Conservation (phyloP, 2,329 filamentous ascomycete genomes). For the Curvularia verruculosa region DNA sequence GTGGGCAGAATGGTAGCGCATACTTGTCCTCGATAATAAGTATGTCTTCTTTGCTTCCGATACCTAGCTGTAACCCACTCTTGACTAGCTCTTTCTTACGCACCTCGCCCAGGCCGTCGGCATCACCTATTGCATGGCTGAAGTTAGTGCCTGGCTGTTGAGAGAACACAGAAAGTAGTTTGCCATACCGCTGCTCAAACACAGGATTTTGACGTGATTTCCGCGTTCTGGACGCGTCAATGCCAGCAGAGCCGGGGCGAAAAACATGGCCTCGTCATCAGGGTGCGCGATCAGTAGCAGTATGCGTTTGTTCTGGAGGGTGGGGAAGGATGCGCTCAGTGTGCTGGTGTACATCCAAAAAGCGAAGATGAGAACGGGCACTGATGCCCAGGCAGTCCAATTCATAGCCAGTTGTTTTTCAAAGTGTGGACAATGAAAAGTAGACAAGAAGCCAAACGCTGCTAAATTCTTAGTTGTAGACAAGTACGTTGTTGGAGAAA, state of each 20-base stretch:
- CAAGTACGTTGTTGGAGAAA: not conserved
- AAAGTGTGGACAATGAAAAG: not conserved
- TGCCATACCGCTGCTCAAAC: slow-evolving; percentile 76
- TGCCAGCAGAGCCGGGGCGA: slow-evolving; percentile 85
- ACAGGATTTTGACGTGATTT: slow-evolving; percentile 94
- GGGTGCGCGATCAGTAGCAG: slow-evolving; percentile 94
- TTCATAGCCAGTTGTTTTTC: slow-evolving; percentile 43
- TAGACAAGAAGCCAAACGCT: not conserved
- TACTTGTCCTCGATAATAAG: slow-evolving; percentile 82
- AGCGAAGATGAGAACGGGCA: slow-evolving; percentile 51
- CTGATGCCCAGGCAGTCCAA: slow-evolving; percentile 47
- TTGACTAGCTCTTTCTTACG: slow-evolving; percentile 83
- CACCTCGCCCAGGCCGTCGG: slow-evolving; percentile 83
- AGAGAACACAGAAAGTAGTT: not conserved
- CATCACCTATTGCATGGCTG: slow-evolving; percentile 65
- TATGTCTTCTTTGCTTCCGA: slow-evolving; percentile 77
- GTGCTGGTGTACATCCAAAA: slow-evolving; percentile 57
- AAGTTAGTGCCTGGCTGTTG: slow-evolving; percentile 11
- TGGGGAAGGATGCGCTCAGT: slow-evolving; percentile 62
- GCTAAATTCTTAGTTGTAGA: not conserved
- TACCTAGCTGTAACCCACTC: slow-evolving; percentile 77
- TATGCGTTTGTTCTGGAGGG: slow-evolving; percentile 80
- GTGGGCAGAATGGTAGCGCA: slow-evolving; percentile 10
- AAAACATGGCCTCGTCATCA: slow-evolving; percentile 99
- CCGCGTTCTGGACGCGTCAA: slow-evolving; percentile 78